These are phyloP conservation scores for Euphrasia arctica DNA, from an alignment of 305 asterid species.

Conservation along the genomic window DNA sequence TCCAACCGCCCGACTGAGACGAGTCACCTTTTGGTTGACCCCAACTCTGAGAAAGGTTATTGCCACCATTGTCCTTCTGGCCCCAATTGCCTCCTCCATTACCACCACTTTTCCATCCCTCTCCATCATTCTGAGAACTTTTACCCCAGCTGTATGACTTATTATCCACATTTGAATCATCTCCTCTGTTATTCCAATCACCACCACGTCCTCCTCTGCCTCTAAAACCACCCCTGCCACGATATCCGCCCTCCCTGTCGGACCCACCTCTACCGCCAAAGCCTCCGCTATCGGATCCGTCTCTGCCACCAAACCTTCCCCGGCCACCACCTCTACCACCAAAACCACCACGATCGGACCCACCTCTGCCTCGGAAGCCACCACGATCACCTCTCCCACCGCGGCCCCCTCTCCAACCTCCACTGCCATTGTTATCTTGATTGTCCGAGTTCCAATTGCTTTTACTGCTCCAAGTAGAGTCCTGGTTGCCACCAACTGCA, in stretches of 20 bases:
- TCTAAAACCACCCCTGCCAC: constrained; percentile 65
- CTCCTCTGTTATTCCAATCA: constrained; percentile 64
- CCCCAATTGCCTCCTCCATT: constrained; percentile 46
- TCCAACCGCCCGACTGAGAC: constrained; percentile 32
- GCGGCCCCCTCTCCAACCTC: constrained; percentile 71
- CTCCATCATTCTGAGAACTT: constrained; percentile 31
- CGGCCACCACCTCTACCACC: constrained; percentile 50
- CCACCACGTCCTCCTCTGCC: constrained; percentile 86
- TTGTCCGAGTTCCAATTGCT: constrained; percentile 61
- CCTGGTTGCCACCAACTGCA: constrained; percentile 48
- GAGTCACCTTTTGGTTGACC: constrained; percentile 22
- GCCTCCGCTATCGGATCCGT: constrained; percentile 41
- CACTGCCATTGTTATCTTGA: constrained; percentile 56
- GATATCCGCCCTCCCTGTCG: constrained; percentile 38
- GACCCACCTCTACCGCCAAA: constrained; percentile 43
- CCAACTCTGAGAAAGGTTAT: constrained; percentile 30
- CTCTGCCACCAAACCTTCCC: constrained; percentile 55
- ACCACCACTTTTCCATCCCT: constrained; percentile 45
- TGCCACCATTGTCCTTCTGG: constrained; percentile 25
- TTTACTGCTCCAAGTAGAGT: constrained; percentile 62
- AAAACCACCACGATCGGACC: constrained; percentile 57
- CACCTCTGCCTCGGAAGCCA: constrained; percentile 67
- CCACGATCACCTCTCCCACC: constrained; percentile 68
- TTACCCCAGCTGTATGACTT: constrained; percentile 42
- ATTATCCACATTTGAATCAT: constrained; percentile 48